phyloP scores from a whole-genome alignment of 192 early-diverging fungal species.

The Backusella morwellensis region DNA sequence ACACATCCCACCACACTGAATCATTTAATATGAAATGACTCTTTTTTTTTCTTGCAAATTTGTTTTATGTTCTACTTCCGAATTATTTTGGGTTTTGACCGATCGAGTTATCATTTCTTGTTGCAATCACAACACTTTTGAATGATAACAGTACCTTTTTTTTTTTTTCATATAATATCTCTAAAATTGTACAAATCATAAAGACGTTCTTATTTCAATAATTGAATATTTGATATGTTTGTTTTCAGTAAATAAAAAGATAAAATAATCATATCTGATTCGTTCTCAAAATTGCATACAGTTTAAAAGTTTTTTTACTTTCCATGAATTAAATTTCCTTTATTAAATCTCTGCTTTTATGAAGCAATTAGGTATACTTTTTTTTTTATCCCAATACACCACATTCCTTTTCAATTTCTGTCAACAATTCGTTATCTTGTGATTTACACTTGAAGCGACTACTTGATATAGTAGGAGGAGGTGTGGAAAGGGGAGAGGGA shows the following conservation, averaged over 20 bases:
- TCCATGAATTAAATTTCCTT: background rate
- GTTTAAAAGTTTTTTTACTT: background rate
- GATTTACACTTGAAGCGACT: background rate
- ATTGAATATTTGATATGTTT: background rate
- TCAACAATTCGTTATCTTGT: slow-evolving; percentile 8
- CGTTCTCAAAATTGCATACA: too few species aligned
- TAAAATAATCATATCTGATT: too few species aligned
- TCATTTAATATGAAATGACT: too few species aligned
- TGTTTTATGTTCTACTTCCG: too few species aligned
- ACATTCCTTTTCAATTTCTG: slow-evolving; percentile 14
- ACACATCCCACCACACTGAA: too few species aligned
- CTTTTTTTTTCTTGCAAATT: too few species aligned
- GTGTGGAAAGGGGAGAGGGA: background rate
- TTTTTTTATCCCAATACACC: slow-evolving; percentile 1
- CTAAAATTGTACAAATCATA: background rate
- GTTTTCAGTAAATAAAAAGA: background rate
- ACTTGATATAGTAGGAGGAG: background rate
- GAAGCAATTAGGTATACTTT: background rate
- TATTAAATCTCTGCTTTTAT: background rate
- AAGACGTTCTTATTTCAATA: background rate
- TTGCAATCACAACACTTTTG: background rate
- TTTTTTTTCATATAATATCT: background rate
- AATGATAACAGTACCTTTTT: background rate
- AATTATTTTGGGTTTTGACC: background rate
- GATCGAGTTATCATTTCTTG: background rate